phyloP scores from a whole-genome alignment of 345 rosid genomes.

The Salix koriyanagi region DNA sequence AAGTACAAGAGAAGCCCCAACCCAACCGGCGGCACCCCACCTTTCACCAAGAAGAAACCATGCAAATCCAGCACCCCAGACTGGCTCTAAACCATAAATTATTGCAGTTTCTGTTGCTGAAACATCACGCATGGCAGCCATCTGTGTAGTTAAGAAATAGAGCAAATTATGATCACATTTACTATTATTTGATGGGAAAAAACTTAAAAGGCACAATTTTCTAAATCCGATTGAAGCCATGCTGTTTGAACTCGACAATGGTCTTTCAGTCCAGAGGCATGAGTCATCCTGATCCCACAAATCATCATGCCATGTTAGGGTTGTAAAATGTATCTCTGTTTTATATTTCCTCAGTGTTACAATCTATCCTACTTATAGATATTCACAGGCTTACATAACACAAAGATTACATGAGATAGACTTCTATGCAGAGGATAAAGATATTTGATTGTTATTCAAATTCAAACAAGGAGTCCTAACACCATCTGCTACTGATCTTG shows the following conservation, averaged over 20 bases:
- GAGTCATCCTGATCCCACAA: not conserved
- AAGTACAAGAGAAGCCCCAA: slow-evolving; percentile 59
- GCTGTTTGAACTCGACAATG: not conserved
- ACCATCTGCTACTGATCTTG: too few relatives aligned
- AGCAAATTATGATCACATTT: not conserved
- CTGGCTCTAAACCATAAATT: slow-evolving; percentile 63
- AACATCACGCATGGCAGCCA: slow-evolving; percentile 54
- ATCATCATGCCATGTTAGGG: not conserved
- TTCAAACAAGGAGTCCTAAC: too few relatives aligned
- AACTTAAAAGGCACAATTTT: not conserved
- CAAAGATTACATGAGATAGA: too few relatives aligned
- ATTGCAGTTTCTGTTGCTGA: slow-evolving; percentile 56
- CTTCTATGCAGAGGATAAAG: too few relatives aligned
- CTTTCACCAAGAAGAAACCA: slow-evolving; percentile 73
- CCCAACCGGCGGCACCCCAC: slow-evolving; percentile 59
- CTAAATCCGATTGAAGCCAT: not conserved
- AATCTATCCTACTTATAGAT: too few relatives aligned
- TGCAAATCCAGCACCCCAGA: slow-evolving; percentile 66
- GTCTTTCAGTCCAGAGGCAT: not conserved
- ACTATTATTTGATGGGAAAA: not conserved
- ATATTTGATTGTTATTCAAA: too few relatives aligned
- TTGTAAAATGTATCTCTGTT: too few relatives aligned
- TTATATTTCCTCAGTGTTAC: too few relatives aligned
- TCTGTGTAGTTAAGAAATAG: slow-evolving; percentile 29
- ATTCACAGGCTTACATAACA: too few relatives aligned